These are phyloP conservation scores for Hypoxylon trugodes DNA, from an alignment of 495 filamentous ascomycete genomes.

Conservation along the genomic window DNA sequence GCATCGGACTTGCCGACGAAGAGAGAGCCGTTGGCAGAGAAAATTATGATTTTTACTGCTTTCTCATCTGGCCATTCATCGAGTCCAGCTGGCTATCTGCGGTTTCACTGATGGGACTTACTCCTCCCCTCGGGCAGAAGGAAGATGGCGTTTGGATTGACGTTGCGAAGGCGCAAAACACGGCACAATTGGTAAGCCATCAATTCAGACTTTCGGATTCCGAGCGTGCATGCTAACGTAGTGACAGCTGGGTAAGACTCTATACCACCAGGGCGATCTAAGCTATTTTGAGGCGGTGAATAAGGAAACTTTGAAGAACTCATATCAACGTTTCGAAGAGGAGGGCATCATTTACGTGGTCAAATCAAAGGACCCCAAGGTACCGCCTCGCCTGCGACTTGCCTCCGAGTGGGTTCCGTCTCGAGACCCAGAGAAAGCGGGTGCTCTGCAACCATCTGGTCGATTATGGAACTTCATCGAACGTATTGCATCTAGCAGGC, in stretches of 20 bases:
- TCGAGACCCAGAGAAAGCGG: slow-evolving; percentile 64
- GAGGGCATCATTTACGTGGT: slow-evolving; percentile 84
- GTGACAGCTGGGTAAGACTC: slow-evolving; percentile 86
- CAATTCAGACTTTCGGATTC: not conserved
- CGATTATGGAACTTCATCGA: slow-evolving; percentile 90
- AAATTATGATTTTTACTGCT: slow-evolving; percentile 98
- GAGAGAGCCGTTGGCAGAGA: slow-evolving; percentile 84
- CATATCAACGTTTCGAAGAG: slow-evolving; percentile 85
- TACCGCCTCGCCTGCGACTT: slow-evolving; percentile 68
- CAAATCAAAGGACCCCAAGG: slow-evolving; percentile 67
- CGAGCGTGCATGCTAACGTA: slow-evolving; percentile 32
- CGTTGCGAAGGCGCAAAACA: slow-evolving; percentile 78
- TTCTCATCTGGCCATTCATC: slow-evolving; percentile 97
- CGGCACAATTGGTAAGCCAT: slow-evolving; percentile 75
- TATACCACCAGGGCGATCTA: slow-evolving; percentile 97
- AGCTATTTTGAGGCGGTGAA: slow-evolving; percentile 98
- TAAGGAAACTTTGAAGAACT: slow-evolving; percentile 94
- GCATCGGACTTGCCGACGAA: slow-evolving; percentile 74
- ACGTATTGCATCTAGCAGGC: slow-evolving; percentile 78
- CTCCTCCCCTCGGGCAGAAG: slow-evolving; percentile 69
- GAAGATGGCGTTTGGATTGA: slow-evolving; percentile 78
- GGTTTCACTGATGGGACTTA: slow-evolving; percentile 83
- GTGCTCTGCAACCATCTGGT: slow-evolving; percentile 71
- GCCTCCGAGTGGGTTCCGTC: slow-evolving; percentile 80
- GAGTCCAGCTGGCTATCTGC: slow-evolving; percentile 92